Percentiles rank a stretch among this genome's conserved stretches.
These are phyloP conservation scores for Quercus glauca DNA, from an alignment of 306 rosid genomes.

Conservation along the genomic window DNA sequence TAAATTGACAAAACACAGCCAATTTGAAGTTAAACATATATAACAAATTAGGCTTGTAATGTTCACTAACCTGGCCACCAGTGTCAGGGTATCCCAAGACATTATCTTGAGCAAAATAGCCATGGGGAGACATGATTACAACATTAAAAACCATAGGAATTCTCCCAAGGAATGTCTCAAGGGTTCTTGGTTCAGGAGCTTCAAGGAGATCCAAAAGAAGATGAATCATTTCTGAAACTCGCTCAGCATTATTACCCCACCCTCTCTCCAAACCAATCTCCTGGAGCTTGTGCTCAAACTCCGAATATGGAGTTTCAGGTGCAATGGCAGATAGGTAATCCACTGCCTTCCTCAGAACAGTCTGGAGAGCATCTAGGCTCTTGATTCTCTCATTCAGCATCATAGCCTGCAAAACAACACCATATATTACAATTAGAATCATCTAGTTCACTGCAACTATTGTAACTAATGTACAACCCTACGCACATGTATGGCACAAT, in stretches of 20 bases:
- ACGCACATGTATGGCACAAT: no score
- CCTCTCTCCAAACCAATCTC: constrained; percentile 96
- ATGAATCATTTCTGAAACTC: constrained; percentile 75
- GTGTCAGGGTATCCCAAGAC: constrained; percentile 99
- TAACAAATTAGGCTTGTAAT: not conserved
- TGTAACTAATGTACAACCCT: no score
- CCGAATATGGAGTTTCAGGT: constrained; percentile 60
- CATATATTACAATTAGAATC: not conserved
- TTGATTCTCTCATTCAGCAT: constrained; percentile 92
- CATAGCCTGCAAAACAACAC: constrained; percentile 52
- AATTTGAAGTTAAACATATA: no score
- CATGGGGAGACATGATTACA: constrained; percentile 96
- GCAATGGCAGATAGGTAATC: constrained; percentile 56
- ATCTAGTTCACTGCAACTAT: no score
- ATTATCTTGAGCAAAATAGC: constrained; percentile 94
- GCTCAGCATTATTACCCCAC: constrained; percentile 91
- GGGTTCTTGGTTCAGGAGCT: constrained; percentile 98
- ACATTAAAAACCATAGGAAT: constrained; percentile 98
- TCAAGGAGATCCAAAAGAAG: constrained; percentile 97
- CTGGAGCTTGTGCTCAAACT: constrained; percentile 72
- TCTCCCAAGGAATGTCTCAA: constrained; percentile 85
- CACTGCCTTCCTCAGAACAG: constrained; percentile 84
- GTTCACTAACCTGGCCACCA: constrained; percentile 79
- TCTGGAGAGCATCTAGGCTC: constrained; percentile 61
- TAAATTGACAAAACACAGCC: not conserved